phyloP scores from a whole-genome alignment of 331 rosid genomes.

The Quercus lobata region DNA sequence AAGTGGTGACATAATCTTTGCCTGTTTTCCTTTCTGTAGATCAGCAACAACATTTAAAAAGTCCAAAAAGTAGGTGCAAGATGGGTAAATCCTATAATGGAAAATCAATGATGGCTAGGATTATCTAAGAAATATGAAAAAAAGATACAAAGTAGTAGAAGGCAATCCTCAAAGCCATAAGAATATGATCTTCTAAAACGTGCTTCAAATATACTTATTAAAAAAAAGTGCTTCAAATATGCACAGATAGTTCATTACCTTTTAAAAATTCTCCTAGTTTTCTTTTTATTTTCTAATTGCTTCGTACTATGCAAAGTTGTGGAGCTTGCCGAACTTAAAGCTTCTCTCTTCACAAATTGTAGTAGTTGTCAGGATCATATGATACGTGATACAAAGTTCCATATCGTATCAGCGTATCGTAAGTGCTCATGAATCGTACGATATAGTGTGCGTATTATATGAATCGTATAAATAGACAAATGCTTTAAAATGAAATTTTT shows the following conservation, averaged over 20 bases:
- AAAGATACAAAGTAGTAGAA: background rate
- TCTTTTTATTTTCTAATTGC: background rate
- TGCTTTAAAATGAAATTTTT: too few species aligned
- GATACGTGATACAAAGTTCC: fast-evolving
- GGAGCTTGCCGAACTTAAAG: background rate
- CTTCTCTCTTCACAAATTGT: background rate
- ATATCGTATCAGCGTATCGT: fast-evolving
- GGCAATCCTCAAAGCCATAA: background rate
- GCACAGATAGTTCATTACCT: background rate
- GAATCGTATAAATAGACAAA: too few species aligned
- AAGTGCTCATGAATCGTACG: too few species aligned
- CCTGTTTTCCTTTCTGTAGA: background rate
- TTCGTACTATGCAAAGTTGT: background rate
- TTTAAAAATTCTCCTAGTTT: background rate
- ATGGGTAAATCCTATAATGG: background rate
- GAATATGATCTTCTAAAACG: background rate
- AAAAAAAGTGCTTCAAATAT: background rate
- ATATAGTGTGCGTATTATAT: fast-evolving
- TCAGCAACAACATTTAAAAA: background rate
- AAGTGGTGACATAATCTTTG: slow-evolving; percentile 38
- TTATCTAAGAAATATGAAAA: background rate
- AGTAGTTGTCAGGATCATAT: too few species aligned
- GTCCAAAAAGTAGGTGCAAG: background rate
- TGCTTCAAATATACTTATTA: background rate
- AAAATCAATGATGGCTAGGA: background rate